Base-by-base conservation (phyloP, 2,329 filamentous ascomycete genomes). In the Alternaria angustiovoidea region DNA sequence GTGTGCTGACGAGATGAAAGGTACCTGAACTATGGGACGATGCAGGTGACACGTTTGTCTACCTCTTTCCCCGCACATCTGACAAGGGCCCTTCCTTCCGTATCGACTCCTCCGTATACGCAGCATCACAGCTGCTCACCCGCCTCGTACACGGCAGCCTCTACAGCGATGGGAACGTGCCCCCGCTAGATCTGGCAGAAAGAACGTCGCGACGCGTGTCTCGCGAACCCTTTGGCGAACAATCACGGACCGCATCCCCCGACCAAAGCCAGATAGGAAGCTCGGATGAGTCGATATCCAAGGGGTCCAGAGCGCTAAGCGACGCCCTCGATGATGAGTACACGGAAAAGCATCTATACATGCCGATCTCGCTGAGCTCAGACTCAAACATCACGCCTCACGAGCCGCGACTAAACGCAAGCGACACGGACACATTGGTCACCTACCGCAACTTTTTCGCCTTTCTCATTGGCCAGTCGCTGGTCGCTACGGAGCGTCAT, bases 371-470 rank as follows among this genome's bases (percentile, higher is more conserved):
- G 14, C 78, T 89, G 7, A 84, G 83, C 66, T 82, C 80, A 38
- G 85, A 88, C 66, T 81, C 57, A 72, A 80, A 57, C 70, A 65
- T 70, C 63, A 76, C 44, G 59, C 56, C 72, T 6, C 52, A 65
- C 18, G 68, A 78, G 68, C 71, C 64, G 62, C 73, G 47, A 62
- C 80, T 64, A 66, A 78, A 56, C 71, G 73, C 65, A 34, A 80
- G 85, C 38, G 87, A 89, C 67, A 76, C 85, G 7, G 85, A 89
- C 61, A 84, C 82, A 0, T 75, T 89, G 34, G 74, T 89, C 7
- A 79, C 86, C 12, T 86, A 87, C 69, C 85, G 87, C 52, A 89
- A 89, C 69, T 81, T 89, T 54, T 88, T 89, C 72, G 85, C 87
- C 5, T 89, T 89, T 67, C 78, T 89, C 2, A 79, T 85, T n/a